phyloP scores from a whole-genome alignment of 2,329 filamentous ascomycete species.

The Bertia moriformis region DNA sequence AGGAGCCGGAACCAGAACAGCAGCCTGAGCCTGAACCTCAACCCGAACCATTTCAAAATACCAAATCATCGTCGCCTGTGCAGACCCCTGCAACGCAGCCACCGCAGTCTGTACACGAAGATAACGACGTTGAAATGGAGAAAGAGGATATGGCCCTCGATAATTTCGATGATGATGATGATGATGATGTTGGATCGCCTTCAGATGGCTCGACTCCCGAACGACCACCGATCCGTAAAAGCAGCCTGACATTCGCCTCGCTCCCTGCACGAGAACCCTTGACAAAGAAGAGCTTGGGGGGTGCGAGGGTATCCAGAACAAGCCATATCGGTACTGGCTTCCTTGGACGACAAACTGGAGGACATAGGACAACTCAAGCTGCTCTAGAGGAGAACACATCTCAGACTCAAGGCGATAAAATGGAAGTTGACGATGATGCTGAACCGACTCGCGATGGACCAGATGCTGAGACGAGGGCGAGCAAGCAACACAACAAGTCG shows the following conservation, averaged over 20 bases:
- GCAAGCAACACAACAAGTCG: slow-evolving; percentile 62
- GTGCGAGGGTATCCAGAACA: slow-evolving; percentile 55
- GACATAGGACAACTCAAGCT: slow-evolving; percentile 35
- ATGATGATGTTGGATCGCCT: slow-evolving; percentile 28
- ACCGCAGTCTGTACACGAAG: slow-evolving; percentile 4
- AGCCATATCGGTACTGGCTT: slow-evolving; percentile 62
- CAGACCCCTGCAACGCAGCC: slow-evolving; percentile 9
- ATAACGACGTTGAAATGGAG: slow-evolving; percentile 4
- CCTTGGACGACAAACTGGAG: slow-evolving; percentile 58
- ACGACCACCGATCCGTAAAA: slow-evolving; percentile 54
- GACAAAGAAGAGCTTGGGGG: slow-evolving; percentile 66
- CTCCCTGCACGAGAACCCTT: slow-evolving; percentile 82
- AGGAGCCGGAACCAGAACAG: neutral
- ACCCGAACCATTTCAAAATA: slow-evolving; percentile 8
- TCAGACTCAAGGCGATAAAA: slow-evolving; percentile 20
- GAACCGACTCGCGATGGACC: too few relatives aligned
- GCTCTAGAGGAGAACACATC: neutral
- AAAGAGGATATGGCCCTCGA: slow-evolving; percentile 7
- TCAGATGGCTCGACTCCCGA: slow-evolving; percentile 29
- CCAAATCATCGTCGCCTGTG: slow-evolving; percentile 14
- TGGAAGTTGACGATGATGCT: slow-evolving; percentile 32
- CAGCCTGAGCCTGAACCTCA: neutral
- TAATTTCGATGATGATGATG: slow-evolving; percentile 10
- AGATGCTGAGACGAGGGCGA: slow-evolving; percentile 30
- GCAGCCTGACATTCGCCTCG: slow-evolving; percentile 86